Percentiles rank a stretch among this genome's conserved stretches.
Conservation (phyloP, 1,139 yeast genomes). For the Candida neerlandica region DNA sequence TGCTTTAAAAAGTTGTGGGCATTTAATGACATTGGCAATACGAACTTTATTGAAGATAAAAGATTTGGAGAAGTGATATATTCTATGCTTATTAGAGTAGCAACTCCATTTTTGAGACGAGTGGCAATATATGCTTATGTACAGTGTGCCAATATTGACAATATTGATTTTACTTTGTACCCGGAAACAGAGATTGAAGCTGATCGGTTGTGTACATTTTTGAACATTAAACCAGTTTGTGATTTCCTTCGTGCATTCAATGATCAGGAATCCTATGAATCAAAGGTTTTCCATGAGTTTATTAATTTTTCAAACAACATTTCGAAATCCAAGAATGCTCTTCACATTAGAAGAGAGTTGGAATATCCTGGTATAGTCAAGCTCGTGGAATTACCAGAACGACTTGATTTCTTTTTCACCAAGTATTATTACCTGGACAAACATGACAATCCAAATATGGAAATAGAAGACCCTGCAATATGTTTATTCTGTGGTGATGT, state of each 20-base stretch:
- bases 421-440: conserved; percentile 52
- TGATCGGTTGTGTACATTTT: conserved; percentile 54
- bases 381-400: conserved; percentile 62
- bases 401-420: conserved; percentile 71
- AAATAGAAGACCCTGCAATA: conserved; percentile 77
- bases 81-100: conserved; percentile 57
- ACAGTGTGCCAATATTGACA: conserved; percentile 56
- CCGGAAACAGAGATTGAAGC: conserved; percentile 49
- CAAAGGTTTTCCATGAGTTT: conserved; percentile 22
- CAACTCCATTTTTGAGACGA: conserved; percentile 70
- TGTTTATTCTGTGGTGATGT: conserved; percentile 82
- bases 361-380: conserved; percentile 71
- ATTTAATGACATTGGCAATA: conserved; percentile 8
- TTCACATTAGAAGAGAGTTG: conserved; percentile 27
- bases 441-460: conserved; percentile 40
- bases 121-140: conserved; percentile 62
- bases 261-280: conserved; percentile 15
- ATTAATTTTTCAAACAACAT: conserved; percentile 15
- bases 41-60: conserved; percentile 18
- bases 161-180: conserved; percentile 24
- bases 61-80: conserved; percentile 45
- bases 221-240: conserved; percentile 48
- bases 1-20: conserved; percentile 21
- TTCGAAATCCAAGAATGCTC: conserved; percentile 13
- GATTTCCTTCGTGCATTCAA: conserved; percentile 21